Evolutionary conservation across 1,284 basidiomycete genomes (phyloP), one percentile per base, ranked within the genome.

Genomic region (Tilletia caries): DNA sequence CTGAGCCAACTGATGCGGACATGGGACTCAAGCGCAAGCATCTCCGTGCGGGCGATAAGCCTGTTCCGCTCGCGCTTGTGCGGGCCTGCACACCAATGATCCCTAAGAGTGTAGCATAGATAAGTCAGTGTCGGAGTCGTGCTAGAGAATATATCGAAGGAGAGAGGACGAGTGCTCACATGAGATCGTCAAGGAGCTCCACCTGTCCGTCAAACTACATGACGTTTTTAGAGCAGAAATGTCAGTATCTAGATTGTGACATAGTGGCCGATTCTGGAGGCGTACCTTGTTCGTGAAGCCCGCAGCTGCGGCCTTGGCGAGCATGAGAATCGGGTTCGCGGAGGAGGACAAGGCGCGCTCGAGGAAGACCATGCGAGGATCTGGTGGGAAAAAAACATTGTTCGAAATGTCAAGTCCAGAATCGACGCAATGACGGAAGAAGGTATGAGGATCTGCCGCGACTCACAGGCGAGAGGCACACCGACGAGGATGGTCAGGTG

Each of bases 11-110:
- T 71, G 25, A 79, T 72, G n/a, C 81, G 75, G 15, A 83, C 48
- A 15, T 71, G 74, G 37, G 75, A 76, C 58, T 77, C 75, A n/a
- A 79, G 65, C 8, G 75, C 73, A 3, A 83, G 34, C 66, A 79
- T 74, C 66, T 83, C 80, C 2, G 76, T 73, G 1, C 90, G 87
- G 71, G 91, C 87, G 43, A 98, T 88, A 20, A 98, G 87, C 89
- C 89, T 90, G 83, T 98, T 98, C 66, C 95, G 89, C 83, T 98
- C 95, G 84, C 87, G 87, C 89, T 96, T 86, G 76, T 86, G 86
- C 2, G 75, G 75, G 25, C 72, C 79, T 0, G 85, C 83, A 67
- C 83, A 84, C 82, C 96, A 86, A 85, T 97, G 94, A 84, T 98
- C 94, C 44, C 65, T 46, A 29, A 33, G 4, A 37, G n/a, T n/a